These are phyloP conservation scores for Penicillium macrosclerotiorum DNA, from an alignment of 495 filamentous ascomycete genomes.

Conservation along the genomic window DNA sequence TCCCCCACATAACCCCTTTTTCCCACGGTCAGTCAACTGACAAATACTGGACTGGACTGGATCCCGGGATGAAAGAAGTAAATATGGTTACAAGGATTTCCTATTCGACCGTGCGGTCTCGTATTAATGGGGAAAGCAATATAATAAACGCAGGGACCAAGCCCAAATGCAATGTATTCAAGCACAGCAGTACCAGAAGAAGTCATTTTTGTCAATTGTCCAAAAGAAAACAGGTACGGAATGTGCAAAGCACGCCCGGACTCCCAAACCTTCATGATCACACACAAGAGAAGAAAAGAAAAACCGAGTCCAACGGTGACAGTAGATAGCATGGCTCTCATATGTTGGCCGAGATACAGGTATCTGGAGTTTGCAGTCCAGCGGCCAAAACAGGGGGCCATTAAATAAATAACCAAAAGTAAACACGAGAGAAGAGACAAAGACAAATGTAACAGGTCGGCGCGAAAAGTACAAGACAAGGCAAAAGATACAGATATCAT, in stretches of 20 bases:
- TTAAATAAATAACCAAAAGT: slow-evolving; percentile 15
- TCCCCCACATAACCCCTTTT: neutral
- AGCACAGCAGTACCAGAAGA: neutral
- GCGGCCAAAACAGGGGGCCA: neutral
- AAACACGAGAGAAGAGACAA: slow-evolving; percentile 17
- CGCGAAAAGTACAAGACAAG: slow-evolving; percentile 9
- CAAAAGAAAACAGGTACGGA: slow-evolving; percentile 3
- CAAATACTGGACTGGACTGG: no score
- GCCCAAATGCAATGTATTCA: slow-evolving; percentile 11
- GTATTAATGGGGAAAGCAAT: no score
- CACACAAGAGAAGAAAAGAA: slow-evolving; percentile 8
- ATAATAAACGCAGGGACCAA: no score
- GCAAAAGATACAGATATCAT: slow-evolving; percentile 5
- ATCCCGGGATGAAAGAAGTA: no score
- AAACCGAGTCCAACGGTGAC: slow-evolving; percentile 1
- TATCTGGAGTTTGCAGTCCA: slow-evolving; percentile 6
- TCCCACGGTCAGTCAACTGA: no score
- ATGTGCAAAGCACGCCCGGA: slow-evolving; percentile 16
- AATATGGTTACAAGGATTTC: no score
- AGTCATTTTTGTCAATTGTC: neutral
- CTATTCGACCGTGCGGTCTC: no score
- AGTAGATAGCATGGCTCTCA: slow-evolving; percentile 15
- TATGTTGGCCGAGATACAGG: slow-evolving; percentile 15
- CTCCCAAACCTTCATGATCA: no score
- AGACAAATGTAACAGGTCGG: slow-evolving; percentile 7